Base-by-base conservation (phyloP, 2,329 filamentous ascomycete species). In the Ceratocystiopsis minuta region DNA sequence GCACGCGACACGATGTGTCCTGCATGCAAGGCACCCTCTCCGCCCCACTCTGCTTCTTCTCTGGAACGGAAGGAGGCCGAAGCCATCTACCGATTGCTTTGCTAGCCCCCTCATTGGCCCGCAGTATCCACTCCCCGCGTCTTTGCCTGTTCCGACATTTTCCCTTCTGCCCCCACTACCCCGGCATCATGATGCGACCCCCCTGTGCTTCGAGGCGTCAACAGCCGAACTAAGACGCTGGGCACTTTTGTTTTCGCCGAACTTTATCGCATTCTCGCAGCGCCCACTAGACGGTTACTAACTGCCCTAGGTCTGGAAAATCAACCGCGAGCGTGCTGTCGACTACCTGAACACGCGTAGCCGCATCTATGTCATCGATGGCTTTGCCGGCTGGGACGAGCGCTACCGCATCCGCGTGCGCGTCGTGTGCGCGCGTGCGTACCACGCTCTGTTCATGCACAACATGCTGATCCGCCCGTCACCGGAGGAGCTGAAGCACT, bases 391-490 rank as follows among this genome's bases (percentile, higher is more conserved):
- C 61, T 98, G 90, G 90, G 90, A 98, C 55, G 80, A 92, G 70
- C 87, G 90, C 63, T 98, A 98, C 72, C 76, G 87, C 52, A 96
- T 98, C 67, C 83, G 79, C 56, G 90, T 98, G 55, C 87, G 90
- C 57, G 88, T 98, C 50, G 87, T 98, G 59, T 98, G 90, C 68
- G 90, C 90, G 52, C 87, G 90, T 60, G 90, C 90, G 64, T 98
- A 98, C 74, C 90, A 98, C 74, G 90, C 90, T 48, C 77, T 98
- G 51, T 98, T 98, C 78, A 98, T 98, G 90, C 84, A 87, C 60
- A 98, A 98, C 74, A 98, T 98, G 90, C 81, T 98, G 59, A 98
- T 98, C 70, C 82, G 90, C 54, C 90, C 90, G 49, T 70, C 78
- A 41, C 75, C 75, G 49, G 83, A 92, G 65, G 87, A 98, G 70